Conservation (phyloP, 768 basidiomycete genomes). For the Suillus sp. region DNA sequence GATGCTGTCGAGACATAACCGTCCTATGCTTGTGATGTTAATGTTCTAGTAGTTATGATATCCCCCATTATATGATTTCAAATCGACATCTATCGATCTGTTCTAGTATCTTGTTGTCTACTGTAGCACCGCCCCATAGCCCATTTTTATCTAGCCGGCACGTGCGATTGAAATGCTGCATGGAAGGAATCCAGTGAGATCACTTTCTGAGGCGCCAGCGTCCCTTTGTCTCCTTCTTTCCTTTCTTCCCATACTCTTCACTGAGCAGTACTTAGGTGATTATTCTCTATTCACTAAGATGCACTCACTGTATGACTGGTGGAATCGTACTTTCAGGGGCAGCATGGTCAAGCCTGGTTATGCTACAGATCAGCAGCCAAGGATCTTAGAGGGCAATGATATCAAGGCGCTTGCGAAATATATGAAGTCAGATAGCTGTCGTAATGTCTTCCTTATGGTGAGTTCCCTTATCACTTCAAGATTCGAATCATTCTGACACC, state of each 20-base stretch:
- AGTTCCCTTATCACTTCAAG: slow-evolving; percentile 9
- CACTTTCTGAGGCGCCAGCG: not conserved
- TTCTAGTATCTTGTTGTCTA: not conserved
- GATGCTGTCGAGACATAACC: not conserved
- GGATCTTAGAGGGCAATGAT: slow-evolving; percentile 38
- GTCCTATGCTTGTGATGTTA: not conserved
- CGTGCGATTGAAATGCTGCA: not conserved
- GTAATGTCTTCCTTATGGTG: slow-evolving; percentile 76
- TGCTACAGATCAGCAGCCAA: slow-evolving; percentile 16
- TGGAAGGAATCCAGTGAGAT: not conserved
- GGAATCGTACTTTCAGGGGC: not conserved
- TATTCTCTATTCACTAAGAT: not conserved
- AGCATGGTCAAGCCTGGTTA: slow-evolving; percentile 8
- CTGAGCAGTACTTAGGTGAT: not conserved
- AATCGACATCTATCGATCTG: not conserved
- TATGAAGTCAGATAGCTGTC: slow-evolving; percentile 68
- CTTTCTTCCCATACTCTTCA: not conserved
- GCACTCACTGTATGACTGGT: slow-evolving; percentile 9
- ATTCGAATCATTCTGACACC: not conserved
- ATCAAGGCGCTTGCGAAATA: slow-evolving; percentile 58
- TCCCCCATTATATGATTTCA: not conserved
- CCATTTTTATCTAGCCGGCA: slow-evolving; percentile 1
- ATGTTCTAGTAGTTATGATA: not conserved
- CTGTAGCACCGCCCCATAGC: not conserved
- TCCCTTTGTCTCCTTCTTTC: not conserved